Conservation (phyloP, 73 alveolate species). For the Uronychia binucleata region DNA sequence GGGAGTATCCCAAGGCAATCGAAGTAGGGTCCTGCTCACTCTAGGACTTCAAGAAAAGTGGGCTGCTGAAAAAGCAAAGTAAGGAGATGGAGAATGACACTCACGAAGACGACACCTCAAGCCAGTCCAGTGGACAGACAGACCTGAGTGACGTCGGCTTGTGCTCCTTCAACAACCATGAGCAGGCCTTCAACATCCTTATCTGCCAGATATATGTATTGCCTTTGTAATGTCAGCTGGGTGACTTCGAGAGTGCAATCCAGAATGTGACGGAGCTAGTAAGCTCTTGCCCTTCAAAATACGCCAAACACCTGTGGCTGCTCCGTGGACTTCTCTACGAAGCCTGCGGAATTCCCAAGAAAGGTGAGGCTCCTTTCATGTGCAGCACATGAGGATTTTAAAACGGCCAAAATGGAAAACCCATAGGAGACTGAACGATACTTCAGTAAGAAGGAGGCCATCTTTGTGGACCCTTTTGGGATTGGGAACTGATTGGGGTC, state of each 20-base stretch:
- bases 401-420: slow-evolving; percentile 12
- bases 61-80: background rate
- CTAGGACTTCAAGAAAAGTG: background rate
- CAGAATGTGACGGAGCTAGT: slow-evolving; percentile 14
- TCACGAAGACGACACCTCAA: background rate
- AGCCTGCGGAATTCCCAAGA: slow-evolving; percentile 22
- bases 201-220: slow-evolving; percentile 20
- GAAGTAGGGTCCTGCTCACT: background rate
- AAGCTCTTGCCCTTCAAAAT: slow-evolving; percentile 37
- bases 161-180: slow-evolving; percentile 64
- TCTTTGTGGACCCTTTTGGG: slow-evolving; percentile 49
- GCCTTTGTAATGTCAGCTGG: background rate
- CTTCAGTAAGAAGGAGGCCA: slow-evolving; percentile 11
- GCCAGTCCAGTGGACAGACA: slow-evolving; percentile 54
- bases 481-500: slow-evolving; percentile 42
- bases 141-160: slow-evolving; percentile 68
- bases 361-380: slow-evolving; percentile 3
- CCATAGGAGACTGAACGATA: slow-evolving; percentile 9
- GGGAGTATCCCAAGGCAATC: slow-evolving; percentile 25
- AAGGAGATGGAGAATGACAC: background rate
- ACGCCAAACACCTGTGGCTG: slow-evolving; percentile 26
- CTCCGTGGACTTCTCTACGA: slow-evolving; percentile 35
- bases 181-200: slow-evolving; percentile 38
- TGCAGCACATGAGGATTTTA: background rate
- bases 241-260: slow-evolving; percentile 17